Percentiles rank a stretch among this genome's conserved stretches.
phyloP scores from a whole-genome alignment of 352 stramenopile genomes.

The Phytophthora cactorum region DNA sequence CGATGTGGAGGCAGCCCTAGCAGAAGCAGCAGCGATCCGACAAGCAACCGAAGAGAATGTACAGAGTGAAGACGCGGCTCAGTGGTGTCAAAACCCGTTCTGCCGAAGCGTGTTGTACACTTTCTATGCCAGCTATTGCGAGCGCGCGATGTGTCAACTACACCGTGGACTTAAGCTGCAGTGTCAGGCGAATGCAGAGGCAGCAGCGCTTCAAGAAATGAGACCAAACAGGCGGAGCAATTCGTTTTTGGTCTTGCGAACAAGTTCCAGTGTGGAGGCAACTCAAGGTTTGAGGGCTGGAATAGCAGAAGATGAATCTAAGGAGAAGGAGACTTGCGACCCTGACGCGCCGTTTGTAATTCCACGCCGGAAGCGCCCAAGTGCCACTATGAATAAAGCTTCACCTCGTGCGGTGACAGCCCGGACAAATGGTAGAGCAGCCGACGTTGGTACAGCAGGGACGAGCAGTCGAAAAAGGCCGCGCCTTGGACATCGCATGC shows the following conservation, averaged over 20 bases:
- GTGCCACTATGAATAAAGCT: too few relatives aligned
- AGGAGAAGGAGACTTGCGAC: constrained; percentile 3
- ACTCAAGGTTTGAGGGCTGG: too few relatives aligned
- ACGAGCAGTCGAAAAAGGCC: constrained; percentile 11
- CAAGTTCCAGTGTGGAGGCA: background rate
- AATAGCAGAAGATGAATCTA: background rate
- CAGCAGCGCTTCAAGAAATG: constrained; percentile 2
- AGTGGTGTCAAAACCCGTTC: constrained; percentile 52
- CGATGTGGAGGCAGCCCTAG: constrained; percentile 17
- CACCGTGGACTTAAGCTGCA: constrained; percentile 51
- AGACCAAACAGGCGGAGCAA: background rate
- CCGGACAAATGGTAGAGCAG: background rate
- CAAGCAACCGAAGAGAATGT: background rate
- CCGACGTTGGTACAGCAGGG: background rate
- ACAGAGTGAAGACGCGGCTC: background rate
- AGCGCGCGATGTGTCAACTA: constrained; percentile 49
- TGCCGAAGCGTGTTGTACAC: constrained; percentile 41
- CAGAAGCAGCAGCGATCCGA: constrained; percentile 8
- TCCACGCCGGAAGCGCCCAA: constrained; percentile 34
- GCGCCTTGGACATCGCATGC: constrained; percentile 16
- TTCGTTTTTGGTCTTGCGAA: constrained; percentile 1
- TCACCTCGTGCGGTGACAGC: too few relatives aligned
- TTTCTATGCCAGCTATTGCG: constrained; percentile 43
- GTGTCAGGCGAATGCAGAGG: constrained; percentile 34
- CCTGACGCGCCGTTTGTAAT: constrained; percentile 35